Evolutionary conservation across 352 stramenopile genomes (phyloP).

Genomic region (Globisporangium ultimum): DNA sequence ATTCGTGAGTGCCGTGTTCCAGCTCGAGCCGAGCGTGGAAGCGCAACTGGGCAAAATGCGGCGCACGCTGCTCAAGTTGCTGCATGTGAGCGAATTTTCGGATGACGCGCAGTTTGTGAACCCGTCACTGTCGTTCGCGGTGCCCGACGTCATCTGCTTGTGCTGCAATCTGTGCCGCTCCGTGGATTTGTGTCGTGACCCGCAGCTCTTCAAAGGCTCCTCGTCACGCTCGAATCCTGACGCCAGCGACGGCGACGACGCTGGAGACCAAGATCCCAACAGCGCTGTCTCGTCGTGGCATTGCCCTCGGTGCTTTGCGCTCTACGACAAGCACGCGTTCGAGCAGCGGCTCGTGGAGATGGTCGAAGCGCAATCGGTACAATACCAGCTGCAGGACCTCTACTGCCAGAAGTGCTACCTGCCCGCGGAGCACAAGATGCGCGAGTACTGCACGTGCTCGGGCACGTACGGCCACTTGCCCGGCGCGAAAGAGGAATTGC

Average conservation of each 20-base stretch:
- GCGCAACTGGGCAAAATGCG: slow-evolving; percentile 90
- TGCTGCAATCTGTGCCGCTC: slow-evolving; percentile 95
- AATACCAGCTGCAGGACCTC: slow-evolving; percentile 93
- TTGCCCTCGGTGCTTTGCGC: slow-evolving; percentile 90
- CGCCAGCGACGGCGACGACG: slow-evolving; percentile 21
- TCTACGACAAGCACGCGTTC: slow-evolving; percentile 89
- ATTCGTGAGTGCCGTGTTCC: slow-evolving; percentile 90
- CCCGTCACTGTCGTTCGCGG: slow-evolving; percentile 92
- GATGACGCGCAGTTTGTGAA: slow-evolving; percentile 91
- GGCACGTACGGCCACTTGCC: slow-evolving; percentile 50
- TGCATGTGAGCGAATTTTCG: slow-evolving; percentile 71
- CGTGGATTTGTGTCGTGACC: slow-evolving; percentile 96
- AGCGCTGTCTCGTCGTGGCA: slow-evolving; percentile 57
- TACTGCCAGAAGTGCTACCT: slow-evolving; percentile 79
- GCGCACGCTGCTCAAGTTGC: slow-evolving; percentile 87
- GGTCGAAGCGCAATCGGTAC: slow-evolving; percentile 80
- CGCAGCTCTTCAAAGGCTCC: slow-evolving; percentile 85
- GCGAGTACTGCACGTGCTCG: slow-evolving; percentile 77
- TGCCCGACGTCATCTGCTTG: slow-evolving; percentile 97
- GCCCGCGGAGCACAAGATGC: slow-evolving; percentile 73
- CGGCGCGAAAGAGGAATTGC: slow-evolving; percentile 31
- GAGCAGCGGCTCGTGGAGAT: slow-evolving; percentile 91
- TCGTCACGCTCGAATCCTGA: slow-evolving; percentile 19
- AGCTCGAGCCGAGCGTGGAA: slow-evolving; percentile 91
- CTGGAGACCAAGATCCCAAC: slow-evolving; percentile 17